phyloP scores from a whole-genome alignment of 768 basidiomycete genomes.

The Tulasnella sp. region DNA sequence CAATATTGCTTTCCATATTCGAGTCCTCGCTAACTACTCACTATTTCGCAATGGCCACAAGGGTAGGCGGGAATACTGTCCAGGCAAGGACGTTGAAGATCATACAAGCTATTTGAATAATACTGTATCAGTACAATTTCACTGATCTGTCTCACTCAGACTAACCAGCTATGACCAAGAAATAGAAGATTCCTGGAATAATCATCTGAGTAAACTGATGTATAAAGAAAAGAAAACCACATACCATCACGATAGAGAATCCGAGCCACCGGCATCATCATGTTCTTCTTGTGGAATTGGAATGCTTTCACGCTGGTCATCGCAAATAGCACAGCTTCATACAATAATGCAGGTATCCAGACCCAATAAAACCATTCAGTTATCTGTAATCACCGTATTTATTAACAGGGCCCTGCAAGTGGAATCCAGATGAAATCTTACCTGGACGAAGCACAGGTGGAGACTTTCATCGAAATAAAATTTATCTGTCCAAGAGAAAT shows the following conservation, averaged over 20 bases:
- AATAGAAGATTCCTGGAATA: constrained; percentile 3
- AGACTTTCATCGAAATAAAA: too few species aligned
- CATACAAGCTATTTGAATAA: background rate
- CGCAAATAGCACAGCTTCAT: constrained; percentile 1
- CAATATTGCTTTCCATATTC: background rate
- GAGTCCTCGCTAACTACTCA: background rate
- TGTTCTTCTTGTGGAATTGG: background rate
- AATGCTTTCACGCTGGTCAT: constrained; percentile 4
- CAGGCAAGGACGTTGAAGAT: background rate
- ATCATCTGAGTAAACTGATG: background rate
- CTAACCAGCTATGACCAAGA: constrained; percentile 3
- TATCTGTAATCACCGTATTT: too few species aligned
- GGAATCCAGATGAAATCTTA: too few species aligned
- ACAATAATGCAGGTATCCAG: constrained; percentile 11
- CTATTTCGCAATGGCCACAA: background rate
- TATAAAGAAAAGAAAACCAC: background rate
- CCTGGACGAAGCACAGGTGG: constrained; percentile 3
- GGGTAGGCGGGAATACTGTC: background rate
- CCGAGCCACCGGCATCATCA: constrained; percentile 3
- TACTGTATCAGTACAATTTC: too few species aligned
- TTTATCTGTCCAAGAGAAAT: too few species aligned
- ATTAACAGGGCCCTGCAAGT: too few species aligned
- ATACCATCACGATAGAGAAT: constrained; percentile 13
- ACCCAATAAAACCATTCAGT: too few species aligned
- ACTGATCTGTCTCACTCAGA: too few species aligned